Percentiles rank a stretch among this genome's conserved stretches.
These are phyloP conservation scores for Sporisorium reilianum DNA, from an alignment of 1,284 basidiomycete species.

Conservation along the genomic window DNA sequence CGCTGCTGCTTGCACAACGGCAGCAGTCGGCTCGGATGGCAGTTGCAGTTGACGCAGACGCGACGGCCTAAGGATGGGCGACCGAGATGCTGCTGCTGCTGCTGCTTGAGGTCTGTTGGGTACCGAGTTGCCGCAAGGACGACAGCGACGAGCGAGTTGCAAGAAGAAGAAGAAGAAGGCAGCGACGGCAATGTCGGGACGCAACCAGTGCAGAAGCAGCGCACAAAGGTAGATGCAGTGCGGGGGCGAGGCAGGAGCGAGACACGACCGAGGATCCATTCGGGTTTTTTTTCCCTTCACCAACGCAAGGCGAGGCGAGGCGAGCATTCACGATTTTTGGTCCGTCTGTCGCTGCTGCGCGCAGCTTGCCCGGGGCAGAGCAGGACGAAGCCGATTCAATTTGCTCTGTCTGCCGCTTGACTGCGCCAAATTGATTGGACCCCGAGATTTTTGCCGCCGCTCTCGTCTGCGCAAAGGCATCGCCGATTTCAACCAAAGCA, in stretches of 20 bases:
- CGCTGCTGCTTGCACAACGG: not conserved
- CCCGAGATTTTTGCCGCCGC: no score
- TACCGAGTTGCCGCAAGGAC: slow-evolving; percentile 2
- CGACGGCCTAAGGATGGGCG: not conserved
- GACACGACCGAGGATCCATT: slow-evolving; percentile 30
- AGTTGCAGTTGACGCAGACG: not conserved
- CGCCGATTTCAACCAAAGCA: not conserved
- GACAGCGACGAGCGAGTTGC: not conserved
- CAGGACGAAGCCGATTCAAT: no score
- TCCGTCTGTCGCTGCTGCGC: not conserved
- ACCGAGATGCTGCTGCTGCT: not conserved
- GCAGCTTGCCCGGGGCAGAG: no score
- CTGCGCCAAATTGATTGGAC: no score
- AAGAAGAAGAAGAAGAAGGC: not conserved
- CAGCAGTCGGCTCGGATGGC: not conserved
- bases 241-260: slow-evolving; percentile 43
- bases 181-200: not conserved
- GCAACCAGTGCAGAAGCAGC: no score
- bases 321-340: no score
- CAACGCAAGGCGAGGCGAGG: not conserved
- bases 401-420: not conserved
- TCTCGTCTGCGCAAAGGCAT: no score
- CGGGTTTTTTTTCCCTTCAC: not conserved
- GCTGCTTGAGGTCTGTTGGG: not conserved
- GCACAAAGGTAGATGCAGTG: slow-evolving; percentile 24